Conservation (phyloP, 139 green algal genomes). For the Trebouxia sp. region DNA sequence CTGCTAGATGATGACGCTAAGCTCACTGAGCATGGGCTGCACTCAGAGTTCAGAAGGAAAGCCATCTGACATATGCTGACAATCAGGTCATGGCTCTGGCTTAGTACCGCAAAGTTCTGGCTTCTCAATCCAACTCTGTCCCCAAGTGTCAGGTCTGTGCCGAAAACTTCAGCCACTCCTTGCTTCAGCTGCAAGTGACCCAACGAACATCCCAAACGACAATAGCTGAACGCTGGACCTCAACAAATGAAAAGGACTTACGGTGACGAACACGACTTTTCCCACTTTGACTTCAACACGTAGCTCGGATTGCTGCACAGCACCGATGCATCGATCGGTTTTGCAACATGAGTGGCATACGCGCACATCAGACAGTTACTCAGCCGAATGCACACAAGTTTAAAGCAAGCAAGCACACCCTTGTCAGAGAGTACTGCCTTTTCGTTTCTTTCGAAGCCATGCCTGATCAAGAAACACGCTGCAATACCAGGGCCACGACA, state of each 20-base stretch:
- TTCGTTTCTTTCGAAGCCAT: neutral
- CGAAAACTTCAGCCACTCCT: constrained; percentile 87
- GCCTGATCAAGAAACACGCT: too few relatives aligned
- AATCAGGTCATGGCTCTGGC: too few relatives aligned
- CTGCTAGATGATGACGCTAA: too few relatives aligned
- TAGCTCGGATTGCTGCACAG: constrained; percentile 50
- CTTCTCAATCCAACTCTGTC: constrained; percentile 56
- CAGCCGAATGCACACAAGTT: too few relatives aligned
- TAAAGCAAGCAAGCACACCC: neutral
- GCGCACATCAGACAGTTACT: too few relatives aligned
- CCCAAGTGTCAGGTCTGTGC: constrained; percentile 71
- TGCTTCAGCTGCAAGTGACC: constrained; percentile 56
- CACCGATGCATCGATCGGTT: too few relatives aligned
- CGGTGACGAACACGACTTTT: constrained; percentile 47
- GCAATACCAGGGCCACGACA: too few relatives aligned
- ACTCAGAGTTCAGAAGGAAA: too few relatives aligned
- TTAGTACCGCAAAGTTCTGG: constrained; percentile 77
- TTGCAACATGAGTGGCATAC: too few relatives aligned
- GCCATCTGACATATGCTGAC: too few relatives aligned
- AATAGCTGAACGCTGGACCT: neutral
- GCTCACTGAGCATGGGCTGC: too few relatives aligned
- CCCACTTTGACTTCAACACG: constrained; percentile 61
- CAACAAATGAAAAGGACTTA: neutral
- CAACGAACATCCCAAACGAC: too few relatives aligned
- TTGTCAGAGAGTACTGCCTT: neutral